Percentiles rank a stretch among this genome's conserved stretches.
Evolutionary conservation across 805 yeast species (phyloP).

Genomic region (Candida cerambycidarum): DNA sequence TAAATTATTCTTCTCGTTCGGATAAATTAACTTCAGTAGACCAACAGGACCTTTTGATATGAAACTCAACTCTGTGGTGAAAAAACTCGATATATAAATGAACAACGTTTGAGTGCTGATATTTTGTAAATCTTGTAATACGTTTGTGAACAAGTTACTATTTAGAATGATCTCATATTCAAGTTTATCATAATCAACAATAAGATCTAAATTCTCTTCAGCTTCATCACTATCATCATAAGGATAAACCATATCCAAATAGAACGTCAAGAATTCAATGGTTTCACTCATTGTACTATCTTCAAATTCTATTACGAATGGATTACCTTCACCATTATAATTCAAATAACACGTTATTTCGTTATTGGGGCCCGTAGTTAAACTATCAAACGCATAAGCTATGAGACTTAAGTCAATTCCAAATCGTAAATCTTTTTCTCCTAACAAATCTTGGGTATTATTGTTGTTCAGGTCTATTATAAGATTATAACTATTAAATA

Average conservation of each 20-base stretch:
- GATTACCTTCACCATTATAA: conserved; percentile 40
- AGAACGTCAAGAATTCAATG: conserved; percentile 41
- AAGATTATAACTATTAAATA: conserved; percentile 32
- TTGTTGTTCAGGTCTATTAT: background rate
- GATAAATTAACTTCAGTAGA: conserved; percentile 61
- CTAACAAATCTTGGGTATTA: conserved; percentile 5
- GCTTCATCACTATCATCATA: conserved; percentile 23
- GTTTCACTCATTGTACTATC: conserved; percentile 40
- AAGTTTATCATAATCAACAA: conserved; percentile 29
- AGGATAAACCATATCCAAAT: conserved; percentile 27
- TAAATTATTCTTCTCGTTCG: conserved; percentile 58
- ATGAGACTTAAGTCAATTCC: conserved; percentile 39
- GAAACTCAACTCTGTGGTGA: conserved; percentile 47
- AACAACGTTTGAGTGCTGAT: conserved; percentile 37
- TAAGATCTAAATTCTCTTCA: conserved; percentile 14
- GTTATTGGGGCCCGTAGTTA: conserved; percentile 22
- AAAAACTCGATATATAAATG: conserved; percentile 28
- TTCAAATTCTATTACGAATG: conserved; percentile 42
- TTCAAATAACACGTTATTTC: conserved; percentile 34
- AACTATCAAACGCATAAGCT: conserved; percentile 35
- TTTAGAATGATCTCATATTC: conserved; percentile 38
- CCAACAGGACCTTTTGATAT: conserved; percentile 77
- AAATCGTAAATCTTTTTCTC: conserved; percentile 18
- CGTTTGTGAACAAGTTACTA: conserved; percentile 36
- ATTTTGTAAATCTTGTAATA: conserved; percentile 36